Conservation (phyloP, 163 green algal genomes). For the Scenedesmus sp. region DNA sequence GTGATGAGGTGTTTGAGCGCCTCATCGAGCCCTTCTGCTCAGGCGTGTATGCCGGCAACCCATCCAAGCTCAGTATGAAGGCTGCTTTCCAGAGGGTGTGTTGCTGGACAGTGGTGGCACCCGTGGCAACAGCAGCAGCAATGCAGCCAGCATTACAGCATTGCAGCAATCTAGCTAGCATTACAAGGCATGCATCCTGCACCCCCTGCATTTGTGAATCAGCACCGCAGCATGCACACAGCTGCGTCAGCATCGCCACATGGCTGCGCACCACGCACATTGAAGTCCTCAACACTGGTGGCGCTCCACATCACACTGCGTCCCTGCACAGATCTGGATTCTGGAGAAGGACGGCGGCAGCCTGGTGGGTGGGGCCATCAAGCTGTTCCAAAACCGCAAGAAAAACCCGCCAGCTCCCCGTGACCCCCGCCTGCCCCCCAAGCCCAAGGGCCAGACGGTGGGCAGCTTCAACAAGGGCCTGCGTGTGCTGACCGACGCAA, state of each 20-base stretch:
- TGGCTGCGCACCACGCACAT: neutral
- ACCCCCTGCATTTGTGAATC: neutral
- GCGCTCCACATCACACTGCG: too few species aligned
- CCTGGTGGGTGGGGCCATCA: constrained; percentile 94
- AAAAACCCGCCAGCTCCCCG: constrained; percentile 87
- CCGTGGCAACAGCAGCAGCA: neutral
- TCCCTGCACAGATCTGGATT: constrained; percentile 75
- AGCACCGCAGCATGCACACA: neutral
- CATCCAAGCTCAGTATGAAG: constrained; percentile 97
- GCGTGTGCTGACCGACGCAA: constrained; percentile 92
- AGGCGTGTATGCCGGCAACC: constrained; percentile 98
- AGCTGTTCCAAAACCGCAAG: constrained; percentile 87
- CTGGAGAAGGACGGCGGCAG: constrained; percentile 94
- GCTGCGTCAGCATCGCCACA: neutral
- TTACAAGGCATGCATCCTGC: neutral
- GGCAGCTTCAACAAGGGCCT: constrained; percentile 95
- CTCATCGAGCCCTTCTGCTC: constrained; percentile 99
- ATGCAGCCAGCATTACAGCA: neutral
- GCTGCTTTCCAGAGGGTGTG: constrained; percentile 95
- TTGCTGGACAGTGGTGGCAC: neutral
- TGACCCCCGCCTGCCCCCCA: constrained; percentile 90
- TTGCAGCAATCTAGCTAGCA: too few species aligned
- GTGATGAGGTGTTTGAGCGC: constrained; percentile 95
- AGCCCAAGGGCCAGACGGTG: constrained; percentile 95
- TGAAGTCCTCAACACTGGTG: too few species aligned